Base-by-base conservation (phyloP, 2,329 filamentous ascomycete species). In the Fusarium sp. region DNA sequence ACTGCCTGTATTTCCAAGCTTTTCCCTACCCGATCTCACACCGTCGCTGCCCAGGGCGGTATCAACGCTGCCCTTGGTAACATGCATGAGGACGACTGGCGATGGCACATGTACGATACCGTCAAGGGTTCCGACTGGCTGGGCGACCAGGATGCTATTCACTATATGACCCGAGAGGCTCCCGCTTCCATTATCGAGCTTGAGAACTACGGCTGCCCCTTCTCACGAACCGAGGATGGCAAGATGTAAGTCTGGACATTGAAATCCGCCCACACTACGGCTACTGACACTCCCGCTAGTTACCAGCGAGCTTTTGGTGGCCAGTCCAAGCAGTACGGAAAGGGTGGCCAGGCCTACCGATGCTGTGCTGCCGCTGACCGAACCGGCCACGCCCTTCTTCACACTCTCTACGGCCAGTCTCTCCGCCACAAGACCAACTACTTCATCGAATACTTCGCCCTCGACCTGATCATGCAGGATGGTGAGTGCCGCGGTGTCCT, bases 31-130 rank as follows among this genome's bases (percentile, higher is more conserved):
- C 86, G 92, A 85, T 91, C 87, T 79, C 92, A 96, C 81, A 96
- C 92, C 11, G 92, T 96, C 74, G 92, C 92, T 59, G 89, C 89
- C 39, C 89, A 91, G 80, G 92, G 92, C 78, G 92, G 92, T 76
- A 95, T 96, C 85, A 96, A 96, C 80, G 92, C 92, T 57, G 92
- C 92, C 50, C 86, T 96, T 57, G 92, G 92, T 77, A 97, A 97
- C 84, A 97, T 97, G 94, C 94, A 97, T 86, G 89, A 95, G 85
- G 94, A 97, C 77, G 94, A 97, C 84, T 97, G 94, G 94, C 90
- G 94, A 85, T 97, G 94, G 94, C 94, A 97, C 84, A 97, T 97
- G 94, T 97, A 97, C 85, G 94, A 97, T 81, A 97, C 94, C 41
- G 94, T 97, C 79, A 97, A 97, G 86, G 94, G 94, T 71, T 97